Base-by-base conservation (phyloP, 768 basidiomycete species). In the Tricholoma terreum region DNA sequence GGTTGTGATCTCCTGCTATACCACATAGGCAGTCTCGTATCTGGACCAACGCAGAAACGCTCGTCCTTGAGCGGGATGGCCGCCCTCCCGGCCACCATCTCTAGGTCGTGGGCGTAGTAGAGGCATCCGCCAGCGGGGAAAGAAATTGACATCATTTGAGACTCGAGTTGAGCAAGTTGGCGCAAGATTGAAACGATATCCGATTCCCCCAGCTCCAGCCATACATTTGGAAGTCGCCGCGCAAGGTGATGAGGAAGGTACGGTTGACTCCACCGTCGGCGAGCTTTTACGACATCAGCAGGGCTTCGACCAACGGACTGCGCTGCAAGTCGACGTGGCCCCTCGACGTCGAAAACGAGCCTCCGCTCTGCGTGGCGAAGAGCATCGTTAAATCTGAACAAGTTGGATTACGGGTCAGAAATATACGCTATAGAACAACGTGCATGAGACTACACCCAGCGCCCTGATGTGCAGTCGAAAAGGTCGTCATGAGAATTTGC, bases 41-140 rank as follows among this genome's bases (percentile, higher is more conserved):
- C 81, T 65, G 75, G 77, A 65, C 78, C 77, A 54, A 80, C 61
- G 59, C 75, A 78, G 72, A 81, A 80, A 52, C 63, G 71, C 68
- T 73, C 56, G 69, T 74, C 73, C 51, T 74, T 57, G 14, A 75
- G 69, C 51, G 73, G 60, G 50, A 81, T 69, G 63, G 68, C 75
- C 58, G 60, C 38, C 58, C 56, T 65, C 67, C 64, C 64, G 11
- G 71, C 64, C 17, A 71, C 63, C 56, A 75, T 77, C 67, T 75
- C 69, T 68, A 82, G 55, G 71, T 83, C 81, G 11, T 75, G 6
- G 8, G 72, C 43, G 52, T 71, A 82, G 70, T 81, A 82, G 0
- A 82, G 71, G 71, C 79, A 79, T 71, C 80, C 78, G 49, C 79
- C 77, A 69, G 77, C 79, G 21, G 78, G 80, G 61, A 81, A 81